Conservation (phyloP, 2,329 filamentous ascomycete species). For the Lojkania enalia region DNA sequence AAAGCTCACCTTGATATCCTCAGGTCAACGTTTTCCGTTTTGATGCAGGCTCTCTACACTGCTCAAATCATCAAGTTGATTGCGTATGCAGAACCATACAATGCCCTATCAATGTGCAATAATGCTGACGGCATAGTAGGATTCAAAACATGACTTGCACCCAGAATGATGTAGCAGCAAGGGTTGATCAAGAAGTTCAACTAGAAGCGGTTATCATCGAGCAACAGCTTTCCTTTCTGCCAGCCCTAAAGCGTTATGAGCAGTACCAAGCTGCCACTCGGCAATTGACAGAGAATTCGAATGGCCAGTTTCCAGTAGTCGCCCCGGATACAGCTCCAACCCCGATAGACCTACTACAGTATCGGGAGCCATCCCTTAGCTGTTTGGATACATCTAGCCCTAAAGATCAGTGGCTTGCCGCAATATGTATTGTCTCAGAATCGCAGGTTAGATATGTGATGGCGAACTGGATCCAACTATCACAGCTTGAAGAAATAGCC, state of each 20-base stretch:
- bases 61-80: conserved; percentile 44
- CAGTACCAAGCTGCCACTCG: conserved; percentile 16
- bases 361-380: conserved; percentile 32
- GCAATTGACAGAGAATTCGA: conserved; percentile 36
- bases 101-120: too few relatives aligned
- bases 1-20: conserved; percentile 40
- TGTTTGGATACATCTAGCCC: conserved; percentile 26
- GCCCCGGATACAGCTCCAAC: conserved; percentile 13
- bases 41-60: conserved; percentile 44
- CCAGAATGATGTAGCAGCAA: conserved; percentile 34
- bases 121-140: too few relatives aligned
- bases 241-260: conserved; percentile 26
- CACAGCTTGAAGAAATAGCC: conserved; percentile 34
- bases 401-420: conserved; percentile 26
- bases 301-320: conserved; percentile 29
- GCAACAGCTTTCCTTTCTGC: conserved; percentile 43
- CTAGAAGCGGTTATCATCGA: conserved; percentile 45
- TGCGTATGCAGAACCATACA: too few relatives aligned
- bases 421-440: conserved; percentile 27
- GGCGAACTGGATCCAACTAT: conserved; percentile 38
- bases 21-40: conserved; percentile 41
- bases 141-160: conserved; percentile 40
- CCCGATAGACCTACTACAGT: conserved; percentile 30
- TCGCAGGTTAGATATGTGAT: conserved; percentile 33
- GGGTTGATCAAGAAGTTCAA: conserved; percentile 42